Evolutionary conservation across 306 rosid genomes (phyloP).

Genomic region (Trichosanthes cucumerina): DNA sequence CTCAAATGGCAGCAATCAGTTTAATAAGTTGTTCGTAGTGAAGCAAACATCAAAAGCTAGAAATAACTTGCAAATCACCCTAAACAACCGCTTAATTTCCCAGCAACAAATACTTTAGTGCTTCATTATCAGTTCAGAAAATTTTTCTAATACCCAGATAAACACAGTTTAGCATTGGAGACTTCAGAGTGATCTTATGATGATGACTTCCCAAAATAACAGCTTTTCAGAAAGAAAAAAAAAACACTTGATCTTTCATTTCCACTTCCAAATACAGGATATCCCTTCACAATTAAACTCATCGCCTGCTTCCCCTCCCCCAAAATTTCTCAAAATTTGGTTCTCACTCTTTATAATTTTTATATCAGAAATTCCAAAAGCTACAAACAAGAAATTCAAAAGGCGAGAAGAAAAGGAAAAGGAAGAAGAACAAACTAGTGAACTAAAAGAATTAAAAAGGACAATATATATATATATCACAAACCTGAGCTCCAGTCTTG

Average conservation of each 20-base stretch:
- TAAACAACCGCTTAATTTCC: neutral
- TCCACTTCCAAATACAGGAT: neutral
- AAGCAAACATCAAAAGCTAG: neutral
- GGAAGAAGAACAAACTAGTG: neutral
- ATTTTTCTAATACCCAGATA: neutral
- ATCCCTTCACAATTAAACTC: neutral
- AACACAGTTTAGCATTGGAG: neutral
- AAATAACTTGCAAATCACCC: neutral
- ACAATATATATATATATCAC: neutral
- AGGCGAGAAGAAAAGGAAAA: neutral
- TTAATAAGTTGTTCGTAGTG: neutral
- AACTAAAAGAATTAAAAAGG: neutral
- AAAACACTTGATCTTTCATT: neutral
- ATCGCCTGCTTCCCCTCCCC: neutral
- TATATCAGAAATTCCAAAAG: neutral
- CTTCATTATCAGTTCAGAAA: neutral
- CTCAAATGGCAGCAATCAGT: neutral
- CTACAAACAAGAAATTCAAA: neutral
- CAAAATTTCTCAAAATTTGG: neutral
- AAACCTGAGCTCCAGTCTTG: constrained; percentile 86
- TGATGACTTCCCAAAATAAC: neutral
- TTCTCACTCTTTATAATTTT: neutral
- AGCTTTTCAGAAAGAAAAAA: neutral
- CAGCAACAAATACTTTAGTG: neutral
- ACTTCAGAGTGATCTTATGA: neutral